Evolutionary conservation across 306 rosid species (phyloP), one percentile per base, ranked within the genome.

Genomic region (Neltuma alba): DNA sequence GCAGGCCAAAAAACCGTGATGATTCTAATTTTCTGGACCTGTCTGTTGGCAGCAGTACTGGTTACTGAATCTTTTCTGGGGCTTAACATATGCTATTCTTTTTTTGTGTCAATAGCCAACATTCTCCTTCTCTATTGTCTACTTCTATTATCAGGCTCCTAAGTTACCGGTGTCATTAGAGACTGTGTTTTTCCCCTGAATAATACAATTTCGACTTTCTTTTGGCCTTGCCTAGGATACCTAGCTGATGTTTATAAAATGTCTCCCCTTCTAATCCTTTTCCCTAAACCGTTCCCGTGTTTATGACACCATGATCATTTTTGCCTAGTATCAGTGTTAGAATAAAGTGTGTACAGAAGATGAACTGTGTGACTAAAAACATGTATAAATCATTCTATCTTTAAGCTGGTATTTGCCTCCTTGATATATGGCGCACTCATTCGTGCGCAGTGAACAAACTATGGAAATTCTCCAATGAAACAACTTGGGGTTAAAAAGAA

Each of bases 1-100:
- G 90, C 94, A 90, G 97, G 69, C 86, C 14, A 78, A 80, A 84
- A 87, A 92, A 80, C 8, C 83, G 23, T 88, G 79, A 73, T 47
- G 70, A 58, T 16, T 8, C 3, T 21, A 34, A 77, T 68, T 69
- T 83, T 80, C 68, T 72, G 80, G 73, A 67, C 72, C 79, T 62
- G n/a, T 54, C 21, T 61, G 74, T 41, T 76, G 70, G 79, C 47
- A 70, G 76, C 75, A 63, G 58, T 3, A 34, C 21, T 68, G 68
- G 72, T 74, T 62, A 65, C 64, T 38, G 64, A 74, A 60, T 78
- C 82, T 82, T 70, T 45, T n/a, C 81, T 30, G 27, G 64, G 84
- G 82, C 52, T 70, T 74, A 21, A 37, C 37, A 41, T 3, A 48
- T 28, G 31, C 28, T 23, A 70, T 79, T 36, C 9, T 9, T 47